phyloP scores from a whole-genome alignment of 305 asterid species.

The Fraxinus ornus region DNA sequence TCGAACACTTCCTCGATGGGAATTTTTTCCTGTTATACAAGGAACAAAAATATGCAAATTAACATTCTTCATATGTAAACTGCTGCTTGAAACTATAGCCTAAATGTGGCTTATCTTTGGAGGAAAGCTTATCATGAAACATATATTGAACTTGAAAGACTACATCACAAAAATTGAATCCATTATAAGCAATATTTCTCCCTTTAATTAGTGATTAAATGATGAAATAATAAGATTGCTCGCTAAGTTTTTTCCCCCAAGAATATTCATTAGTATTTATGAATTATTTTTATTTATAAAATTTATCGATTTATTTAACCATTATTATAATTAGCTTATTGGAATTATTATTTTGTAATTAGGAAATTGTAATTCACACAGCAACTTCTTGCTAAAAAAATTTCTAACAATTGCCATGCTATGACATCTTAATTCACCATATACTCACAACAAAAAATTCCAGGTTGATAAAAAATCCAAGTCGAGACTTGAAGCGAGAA shows the following conservation, averaged over 20 bases:
- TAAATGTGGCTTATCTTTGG: neutral
- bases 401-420: neutral
- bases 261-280: neutral
- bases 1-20: conserved; percentile 50
- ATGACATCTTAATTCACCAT: neutral
- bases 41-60: neutral
- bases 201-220: neutral
- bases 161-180: neutral
- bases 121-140: neutral
- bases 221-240: neutral
- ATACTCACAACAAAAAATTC: neutral
- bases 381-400: neutral
- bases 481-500: neutral
- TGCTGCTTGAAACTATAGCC: neutral
- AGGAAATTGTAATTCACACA: neutral
- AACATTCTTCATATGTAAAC: neutral
- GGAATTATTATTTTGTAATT: neutral
- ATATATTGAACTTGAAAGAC: neutral
- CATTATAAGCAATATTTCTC: neutral
- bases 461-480: neutral
- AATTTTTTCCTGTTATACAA: conserved; percentile 43
- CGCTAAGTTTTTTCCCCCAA: neutral
- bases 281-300: neutral
- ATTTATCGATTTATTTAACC: neutral
- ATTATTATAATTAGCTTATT: neutral